A percentile compares a stretch with the other conserved stretches of the same genome.
These are phyloP conservation scores for Prosopis cineraria DNA, from an alignment of 306 rosid species.

Conservation along the genomic window DNA sequence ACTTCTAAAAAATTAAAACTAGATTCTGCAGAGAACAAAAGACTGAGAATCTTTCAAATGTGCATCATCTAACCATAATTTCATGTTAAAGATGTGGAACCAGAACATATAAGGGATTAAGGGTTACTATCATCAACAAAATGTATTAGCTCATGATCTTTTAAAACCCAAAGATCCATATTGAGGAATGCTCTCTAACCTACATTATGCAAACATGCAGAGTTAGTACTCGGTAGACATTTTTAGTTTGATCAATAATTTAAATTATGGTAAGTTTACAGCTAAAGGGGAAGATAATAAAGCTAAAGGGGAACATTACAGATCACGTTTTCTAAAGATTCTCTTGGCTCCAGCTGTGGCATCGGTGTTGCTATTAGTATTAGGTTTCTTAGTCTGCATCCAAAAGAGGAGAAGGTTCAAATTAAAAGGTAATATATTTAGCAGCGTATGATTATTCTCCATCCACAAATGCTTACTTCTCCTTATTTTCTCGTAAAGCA, in stretches of 20 bases:
- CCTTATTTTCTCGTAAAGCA: background rate
- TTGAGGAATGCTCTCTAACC: background rate
- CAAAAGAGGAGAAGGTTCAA: background rate
- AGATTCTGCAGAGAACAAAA: too few relatives aligned
- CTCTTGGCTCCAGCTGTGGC: background rate
- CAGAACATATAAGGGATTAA: too few relatives aligned
- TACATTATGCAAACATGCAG: constrained; percentile 7
- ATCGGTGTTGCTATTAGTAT: background rate
- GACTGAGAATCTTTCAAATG: too few relatives aligned
- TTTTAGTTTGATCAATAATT: background rate
- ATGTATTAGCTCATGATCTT: background rate
- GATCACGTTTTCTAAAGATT: background rate
- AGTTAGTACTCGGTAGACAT: background rate
- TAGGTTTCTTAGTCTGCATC: background rate
- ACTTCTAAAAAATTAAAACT: too few relatives aligned
- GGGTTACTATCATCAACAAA: too few relatives aligned
- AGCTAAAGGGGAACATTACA: background rate
- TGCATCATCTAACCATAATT: too few relatives aligned
- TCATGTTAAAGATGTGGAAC: too few relatives aligned
- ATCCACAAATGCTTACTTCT: background rate
- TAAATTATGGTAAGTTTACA: constrained; percentile 13
- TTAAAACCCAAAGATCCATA: background rate
- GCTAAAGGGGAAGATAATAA: background rate
- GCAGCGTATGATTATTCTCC: background rate
- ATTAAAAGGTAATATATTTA: constrained; percentile 3